phyloP scores from a whole-genome alignment of 2,329 filamentous ascomycete species.

The Colletotrichum abscissum region DNA sequence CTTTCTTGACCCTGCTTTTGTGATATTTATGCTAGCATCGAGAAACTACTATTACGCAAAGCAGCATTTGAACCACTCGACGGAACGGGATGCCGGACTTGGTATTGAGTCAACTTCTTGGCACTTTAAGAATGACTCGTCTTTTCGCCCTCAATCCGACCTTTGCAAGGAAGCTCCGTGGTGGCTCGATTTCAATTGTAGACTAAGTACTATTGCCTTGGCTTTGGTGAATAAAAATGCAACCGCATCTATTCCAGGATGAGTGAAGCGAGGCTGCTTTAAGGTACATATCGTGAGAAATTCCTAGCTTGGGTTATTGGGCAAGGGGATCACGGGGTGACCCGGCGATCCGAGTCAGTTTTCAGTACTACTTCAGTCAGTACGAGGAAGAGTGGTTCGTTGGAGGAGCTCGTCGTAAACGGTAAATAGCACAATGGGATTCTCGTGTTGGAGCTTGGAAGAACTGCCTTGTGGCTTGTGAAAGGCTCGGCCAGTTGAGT shows the following conservation, averaged over 20 bases:
- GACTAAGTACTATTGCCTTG: slow-evolving; percentile 2
- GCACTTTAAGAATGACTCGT: slow-evolving; percentile 9
- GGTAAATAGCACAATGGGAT: not conserved
- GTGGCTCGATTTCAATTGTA: not conserved
- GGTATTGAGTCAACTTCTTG: not conserved
- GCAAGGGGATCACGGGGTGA: not conserved
- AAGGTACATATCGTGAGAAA: too few relatives aligned
- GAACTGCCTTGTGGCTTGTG: too few relatives aligned
- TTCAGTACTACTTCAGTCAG: not conserved
- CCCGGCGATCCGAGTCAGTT: not conserved
- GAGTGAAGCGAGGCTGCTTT: not conserved
- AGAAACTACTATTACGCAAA: not conserved
- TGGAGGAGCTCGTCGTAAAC: not conserved
- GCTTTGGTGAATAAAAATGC: not conserved
- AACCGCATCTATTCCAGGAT: not conserved
- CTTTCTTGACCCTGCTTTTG: not conserved
- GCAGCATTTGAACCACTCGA: not conserved
- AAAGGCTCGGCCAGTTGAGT: not conserved
- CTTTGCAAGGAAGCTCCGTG: not conserved
- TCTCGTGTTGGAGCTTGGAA: not conserved
- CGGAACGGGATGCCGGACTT: not conserved
- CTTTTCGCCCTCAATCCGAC: not conserved
- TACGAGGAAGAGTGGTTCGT: not conserved
- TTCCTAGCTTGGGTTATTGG: not conserved
- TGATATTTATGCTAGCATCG: not conserved